A percentile compares a stretch with the other conserved stretches of the same genome.
Evolutionary conservation across 148 eudicot genomes (phyloP).

Genomic region (Fagopyrum homotropicum): DNA sequence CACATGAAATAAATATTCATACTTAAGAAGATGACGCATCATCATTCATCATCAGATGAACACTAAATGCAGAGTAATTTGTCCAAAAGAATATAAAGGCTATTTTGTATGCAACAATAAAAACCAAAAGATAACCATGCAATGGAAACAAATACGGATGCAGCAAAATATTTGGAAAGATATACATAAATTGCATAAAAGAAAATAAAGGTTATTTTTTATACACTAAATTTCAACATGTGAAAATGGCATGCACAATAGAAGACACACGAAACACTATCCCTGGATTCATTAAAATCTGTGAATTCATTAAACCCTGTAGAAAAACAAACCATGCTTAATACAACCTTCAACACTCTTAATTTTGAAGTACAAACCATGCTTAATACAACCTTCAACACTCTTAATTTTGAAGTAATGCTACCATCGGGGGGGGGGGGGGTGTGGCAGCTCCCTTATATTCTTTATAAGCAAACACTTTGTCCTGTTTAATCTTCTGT

Average conservation of each 20-base stretch:
- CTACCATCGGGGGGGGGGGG: neutral
- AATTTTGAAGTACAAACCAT: too few relatives aligned
- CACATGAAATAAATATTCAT: neutral
- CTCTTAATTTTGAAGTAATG: neutral
- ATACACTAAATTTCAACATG: neutral
- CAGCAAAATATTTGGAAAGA: neutral
- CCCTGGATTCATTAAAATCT: too few relatives aligned
- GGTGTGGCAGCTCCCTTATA: neutral
- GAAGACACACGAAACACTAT: neutral
- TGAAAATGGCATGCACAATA: neutral
- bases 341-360: too few relatives aligned
- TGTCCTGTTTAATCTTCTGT: neutral
- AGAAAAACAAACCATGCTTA: too few relatives aligned
- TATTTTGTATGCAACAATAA: constrained; percentile 1
- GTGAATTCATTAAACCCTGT: too few relatives aligned
- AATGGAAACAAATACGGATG: neutral
- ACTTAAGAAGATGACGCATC: neutral
- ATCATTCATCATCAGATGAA: neutral
- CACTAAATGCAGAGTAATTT: neutral
- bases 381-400: too few relatives aligned
- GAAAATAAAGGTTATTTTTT: neutral
- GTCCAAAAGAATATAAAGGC: too few relatives aligned
- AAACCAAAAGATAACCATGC: neutral
- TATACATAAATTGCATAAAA: neutral
- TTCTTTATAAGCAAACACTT: neutral